Base-by-base conservation (phyloP, 331 rosid genomes). In the Acacia pycnantha region DNA sequence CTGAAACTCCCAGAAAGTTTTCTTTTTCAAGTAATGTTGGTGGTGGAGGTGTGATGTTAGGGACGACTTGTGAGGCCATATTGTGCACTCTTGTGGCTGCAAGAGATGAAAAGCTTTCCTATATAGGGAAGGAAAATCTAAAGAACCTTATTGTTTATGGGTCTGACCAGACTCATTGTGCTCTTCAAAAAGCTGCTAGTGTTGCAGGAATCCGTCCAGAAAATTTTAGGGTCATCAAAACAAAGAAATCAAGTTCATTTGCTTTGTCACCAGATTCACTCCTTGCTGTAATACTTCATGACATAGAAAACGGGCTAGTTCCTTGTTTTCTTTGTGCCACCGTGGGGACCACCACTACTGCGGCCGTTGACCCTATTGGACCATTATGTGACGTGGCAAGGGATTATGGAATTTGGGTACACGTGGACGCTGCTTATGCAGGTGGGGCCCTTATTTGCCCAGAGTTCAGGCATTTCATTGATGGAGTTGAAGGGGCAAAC, bases 341-440 rank as follows among this genome's bases (percentile, higher is more conserved):
- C 6, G 86, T 89, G 51, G 95, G 91, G 8, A 89, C 95, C 5
- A 91, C 95, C 40, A 80, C 95, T 1, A 86, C 84, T 15, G 75
- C 87, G 16, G 78, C 93, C 21, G 69, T 85, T 22, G 95, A 91
- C 70, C 91, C 90, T 3, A 2, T 91, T 3, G 74, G 80, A 51
- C 61, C 44, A n/a, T 64, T 91, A 1, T 82, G 89, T 31, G 72
- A 86, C 59, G 89, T 89, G 84, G 89, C 93, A 7, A 77, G 35
- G 0, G 82, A 83, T 0, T 69, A 83, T 51, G 82, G 51, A 16
- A 86, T 87, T 33, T 91, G 95, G 95, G 76, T 89, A 79, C 95
- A 91, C 74, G 86, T 91, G 66, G 95, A 91, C 58, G 93, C 95
- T 43, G 95, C 95, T 37, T 91, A 89, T 61, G 93, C 89, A 6